These are phyloP conservation scores for Sporothrix curviconia DNA, from an alignment of 2,329 filamentous ascomycete species.

Conservation along the genomic window DNA sequence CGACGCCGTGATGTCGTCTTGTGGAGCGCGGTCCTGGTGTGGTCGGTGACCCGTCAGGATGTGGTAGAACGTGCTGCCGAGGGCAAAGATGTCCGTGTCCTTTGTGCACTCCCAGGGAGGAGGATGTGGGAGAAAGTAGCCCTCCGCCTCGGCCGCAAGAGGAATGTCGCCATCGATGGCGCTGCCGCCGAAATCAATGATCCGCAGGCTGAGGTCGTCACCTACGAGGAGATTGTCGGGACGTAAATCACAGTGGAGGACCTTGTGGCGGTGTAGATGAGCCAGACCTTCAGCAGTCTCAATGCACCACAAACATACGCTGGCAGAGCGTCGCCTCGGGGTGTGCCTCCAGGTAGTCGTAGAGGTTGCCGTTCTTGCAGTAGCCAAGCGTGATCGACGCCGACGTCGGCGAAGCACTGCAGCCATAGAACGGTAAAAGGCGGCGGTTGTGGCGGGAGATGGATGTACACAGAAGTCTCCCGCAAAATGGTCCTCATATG, in stretches of 20 bases:
- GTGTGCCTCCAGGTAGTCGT: not conserved
- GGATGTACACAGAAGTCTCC: not conserved
- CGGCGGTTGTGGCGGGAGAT: not conserved
- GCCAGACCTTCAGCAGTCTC: not conserved
- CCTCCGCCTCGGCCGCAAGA: not conserved
- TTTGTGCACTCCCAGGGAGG: not conserved
- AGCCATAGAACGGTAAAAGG: not conserved
- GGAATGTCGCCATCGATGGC: not conserved
- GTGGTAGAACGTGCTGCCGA: constrained; percentile 1
- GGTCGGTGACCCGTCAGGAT: not conserved
- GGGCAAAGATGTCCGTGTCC: not conserved
- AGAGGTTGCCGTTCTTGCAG: not conserved
- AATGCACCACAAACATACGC: not conserved
- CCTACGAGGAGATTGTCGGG: not conserved
- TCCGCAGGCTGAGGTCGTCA: not conserved
- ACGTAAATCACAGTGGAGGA: not conserved
- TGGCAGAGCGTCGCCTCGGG: not conserved
- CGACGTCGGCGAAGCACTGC: not conserved
- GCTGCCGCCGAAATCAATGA: constrained; percentile 1
- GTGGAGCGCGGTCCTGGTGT: not conserved
- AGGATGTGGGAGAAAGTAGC: not conserved
- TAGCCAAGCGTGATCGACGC: not conserved
- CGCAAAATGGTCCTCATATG: not conserved
- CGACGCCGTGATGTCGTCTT: not conserved
- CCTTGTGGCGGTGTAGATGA: not conserved